A percentile compares a stretch with the other conserved stretches of the same genome.
Conservation (phyloP, 169 alveolate species). For the Cryptosporidium bovis region DNA sequence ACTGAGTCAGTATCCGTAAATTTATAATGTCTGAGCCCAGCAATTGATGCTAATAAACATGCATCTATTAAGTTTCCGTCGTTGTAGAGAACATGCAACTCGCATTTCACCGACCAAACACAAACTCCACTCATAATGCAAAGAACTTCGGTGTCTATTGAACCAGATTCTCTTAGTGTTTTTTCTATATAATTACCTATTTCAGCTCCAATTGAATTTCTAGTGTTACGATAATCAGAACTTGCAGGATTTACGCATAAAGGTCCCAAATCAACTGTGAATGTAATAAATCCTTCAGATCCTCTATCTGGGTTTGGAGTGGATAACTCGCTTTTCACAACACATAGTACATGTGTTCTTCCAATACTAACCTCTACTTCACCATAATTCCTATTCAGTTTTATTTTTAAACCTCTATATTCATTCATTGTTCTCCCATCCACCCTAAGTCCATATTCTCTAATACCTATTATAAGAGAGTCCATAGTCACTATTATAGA, state of each 20-base stretch:
- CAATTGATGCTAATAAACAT: constrained; percentile 50
- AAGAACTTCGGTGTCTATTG: constrained; percentile 60
- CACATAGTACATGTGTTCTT: constrained; percentile 48
- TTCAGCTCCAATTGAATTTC: constrained; percentile 47
- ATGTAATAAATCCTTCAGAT: constrained; percentile 60
- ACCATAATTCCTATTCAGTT: constrained; percentile 35
- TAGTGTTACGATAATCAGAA: constrained; percentile 34
- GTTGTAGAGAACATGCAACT: constrained; percentile 28
- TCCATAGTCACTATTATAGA: constrained; percentile 2
- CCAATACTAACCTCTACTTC: constrained; percentile 61
- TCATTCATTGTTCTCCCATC: constrained; percentile 73
- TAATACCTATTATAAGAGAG: constrained; percentile 16
- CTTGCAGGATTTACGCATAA: constrained; percentile 37
- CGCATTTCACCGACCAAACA: constrained; percentile 59
- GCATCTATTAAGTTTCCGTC: constrained; percentile 69
- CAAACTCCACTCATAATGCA: constrained; percentile 66
- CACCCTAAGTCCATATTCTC: constrained; percentile 61
- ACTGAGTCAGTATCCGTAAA: constrained; percentile 7
- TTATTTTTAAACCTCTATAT: constrained; percentile 40
- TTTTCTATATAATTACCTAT: constrained; percentile 64
- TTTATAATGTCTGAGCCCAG: constrained; percentile 48
- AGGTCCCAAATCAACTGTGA: constrained; percentile 60
- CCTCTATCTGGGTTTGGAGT: constrained; percentile 49
- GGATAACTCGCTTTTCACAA: constrained; percentile 46
- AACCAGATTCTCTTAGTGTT: constrained; percentile 58